These are phyloP conservation scores for Tilletia walkeri DNA, from an alignment of 1,284 basidiomycete species.

Conservation along the genomic window DNA sequence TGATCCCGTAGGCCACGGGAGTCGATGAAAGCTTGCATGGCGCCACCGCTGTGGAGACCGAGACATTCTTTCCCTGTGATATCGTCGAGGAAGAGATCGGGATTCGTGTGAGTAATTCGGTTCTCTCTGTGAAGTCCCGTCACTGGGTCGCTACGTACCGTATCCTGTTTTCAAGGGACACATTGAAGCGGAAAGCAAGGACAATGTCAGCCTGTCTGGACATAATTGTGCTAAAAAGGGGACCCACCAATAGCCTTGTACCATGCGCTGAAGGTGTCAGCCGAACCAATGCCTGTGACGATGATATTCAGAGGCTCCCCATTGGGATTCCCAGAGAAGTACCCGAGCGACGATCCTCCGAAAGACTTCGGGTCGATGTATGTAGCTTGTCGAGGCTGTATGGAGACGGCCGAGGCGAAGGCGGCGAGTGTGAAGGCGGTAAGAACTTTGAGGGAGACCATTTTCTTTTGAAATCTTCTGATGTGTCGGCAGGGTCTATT, in stretches of 20 bases:
- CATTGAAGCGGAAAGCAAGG: not conserved
- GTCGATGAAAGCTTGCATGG: constrained; percentile 70
- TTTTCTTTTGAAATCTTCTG: not conserved
- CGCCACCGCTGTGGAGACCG: constrained; percentile 65
- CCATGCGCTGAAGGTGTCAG: not conserved
- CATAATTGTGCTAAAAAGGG: not conserved
- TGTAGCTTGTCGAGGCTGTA: not conserved
- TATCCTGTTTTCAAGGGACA: not conserved
- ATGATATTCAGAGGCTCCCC: constrained; percentile 14
- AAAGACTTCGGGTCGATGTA: constrained; percentile 2
- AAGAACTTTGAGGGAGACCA: not conserved
- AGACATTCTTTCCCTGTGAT: constrained; percentile 63
- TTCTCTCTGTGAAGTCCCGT: not conserved
- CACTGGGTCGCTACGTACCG: not conserved
- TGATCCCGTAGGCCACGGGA: constrained; percentile 60
- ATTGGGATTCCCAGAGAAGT: constrained; percentile 9
- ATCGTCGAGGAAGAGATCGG: too few species aligned
- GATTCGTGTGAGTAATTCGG: not conserved
- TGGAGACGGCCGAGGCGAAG: constrained; percentile 1
- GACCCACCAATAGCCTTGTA: constrained; percentile 14
- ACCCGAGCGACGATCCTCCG: constrained; percentile 1
- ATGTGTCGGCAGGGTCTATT: too few species aligned
- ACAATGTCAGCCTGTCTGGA: not conserved
- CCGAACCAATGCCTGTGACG: not conserved
- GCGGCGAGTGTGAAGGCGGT: not conserved